Evolutionary conservation across 306 rosid genomes (phyloP), one percentile per base, ranked within the genome.

Genomic region (Herpetospermum pedunculosum): DNA sequence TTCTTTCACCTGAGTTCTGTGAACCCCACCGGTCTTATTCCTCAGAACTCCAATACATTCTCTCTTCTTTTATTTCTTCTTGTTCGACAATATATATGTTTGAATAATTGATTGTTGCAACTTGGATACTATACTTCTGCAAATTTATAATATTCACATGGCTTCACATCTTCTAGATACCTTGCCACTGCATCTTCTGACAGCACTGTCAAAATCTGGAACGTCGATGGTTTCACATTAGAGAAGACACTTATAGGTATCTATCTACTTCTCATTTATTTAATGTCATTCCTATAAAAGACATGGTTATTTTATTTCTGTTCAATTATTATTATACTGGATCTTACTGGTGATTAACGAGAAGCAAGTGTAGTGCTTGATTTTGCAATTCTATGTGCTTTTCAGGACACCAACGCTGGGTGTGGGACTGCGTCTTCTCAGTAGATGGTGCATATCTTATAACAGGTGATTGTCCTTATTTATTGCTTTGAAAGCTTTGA

Each of bases 341-440:
- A 43, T 25, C 25, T 68, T 7, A 25, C 8, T 43, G 52, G 37
- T 19, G 4, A 25, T 44, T 14, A 44, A 18, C 21, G 73, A 74
- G 76, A 50, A 16, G 78, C 65, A 60, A 69, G 58, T 62, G 4
- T 8, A 63, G 41, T 70, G 48, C 23, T 73, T 82, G 73, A 38
- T 47, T 83, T 73, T 63, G 18, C 60, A 49, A 26, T 77, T 77
- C 55, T 15, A 19, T 68, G 38, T 78, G 73, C 83, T 41, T 83
- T 47, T 75, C 82, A 95, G 99, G 99, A 75, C 97, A 95, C 79
- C 83, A 78, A 64, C 92, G 96, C 67, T 95, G 99, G 99, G 99
- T 95, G 32, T 91, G 99, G 99, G 99, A 95, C 77, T 95, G 99
- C 82, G 99, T 95, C 59, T 95, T 95, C 89, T 95, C 99, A 4